Evolutionary conservation across 2,329 filamentous ascomycete species (phyloP), one percentile per base, ranked within the genome.

Genomic region (Uncinocarpus reesii): DNA sequence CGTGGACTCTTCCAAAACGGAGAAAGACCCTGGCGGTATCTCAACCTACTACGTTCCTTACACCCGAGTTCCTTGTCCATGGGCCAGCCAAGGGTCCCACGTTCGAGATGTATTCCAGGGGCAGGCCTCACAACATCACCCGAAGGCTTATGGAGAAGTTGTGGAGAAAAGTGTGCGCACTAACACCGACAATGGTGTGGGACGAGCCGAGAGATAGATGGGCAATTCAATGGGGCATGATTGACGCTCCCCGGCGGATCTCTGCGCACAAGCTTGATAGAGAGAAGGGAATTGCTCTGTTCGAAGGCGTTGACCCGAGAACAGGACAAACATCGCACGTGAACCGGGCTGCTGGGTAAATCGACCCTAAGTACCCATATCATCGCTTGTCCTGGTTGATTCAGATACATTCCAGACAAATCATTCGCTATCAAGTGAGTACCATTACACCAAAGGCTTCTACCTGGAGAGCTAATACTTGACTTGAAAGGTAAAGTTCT

Each of bases 71-170:
- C 35, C 49, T 71, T 47, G 57, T 60, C 5, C 51, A 58, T 2
- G 66, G 68, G 1, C 66, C 67, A 5, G 55, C 61, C 38, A 66
- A 66, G 49, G 60, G 58, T 2, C 49, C 50, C 4, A 67, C 66
- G 0, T 67, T 70, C 38, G 53, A 52, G 4, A 42, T 53, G 20
- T 68, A 61, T 49, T 51, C 46, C 6, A 53, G 56, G 43, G 67
- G 66, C 6, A 63, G 68, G 28, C 67, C 68, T 11, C 68, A 70
- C 50, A 53, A 53, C 2, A 62, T 71, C 34, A 69, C 65, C 4
- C 49, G 57, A 15, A 61, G 67, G 10, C 61, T 69, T 40, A 66
- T 71, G 61, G 56, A 52, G 7, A 60, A 62, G 23, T 47, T 62
- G 13, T 70, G 67, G 67, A 57, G 57, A 36, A 63, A 60, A n/a